Conservation (phyloP, 129 eudicot genomes). For the Mikania micrantha region DNA sequence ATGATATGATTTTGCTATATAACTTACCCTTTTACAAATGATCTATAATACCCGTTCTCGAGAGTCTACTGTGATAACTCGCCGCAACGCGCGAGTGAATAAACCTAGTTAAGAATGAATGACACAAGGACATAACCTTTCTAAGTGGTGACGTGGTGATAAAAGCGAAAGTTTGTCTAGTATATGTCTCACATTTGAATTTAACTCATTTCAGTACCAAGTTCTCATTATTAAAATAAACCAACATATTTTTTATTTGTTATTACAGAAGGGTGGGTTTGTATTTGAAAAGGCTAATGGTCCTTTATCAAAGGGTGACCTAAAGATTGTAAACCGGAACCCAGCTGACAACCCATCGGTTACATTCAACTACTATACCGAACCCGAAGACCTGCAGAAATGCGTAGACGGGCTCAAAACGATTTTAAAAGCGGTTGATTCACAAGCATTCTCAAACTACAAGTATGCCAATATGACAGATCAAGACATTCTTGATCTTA, state of each 20-base stretch:
- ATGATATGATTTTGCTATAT: too few relatives aligned
- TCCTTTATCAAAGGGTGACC: conserved; percentile 56
- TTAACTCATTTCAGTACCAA: too few relatives aligned
- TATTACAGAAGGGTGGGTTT: conserved; percentile 56
- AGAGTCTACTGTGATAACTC: too few relatives aligned
- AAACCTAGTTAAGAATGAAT: too few relatives aligned
- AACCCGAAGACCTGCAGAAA: conserved; percentile 50
- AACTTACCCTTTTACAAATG: too few relatives aligned
- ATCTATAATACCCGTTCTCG: too few relatives aligned
- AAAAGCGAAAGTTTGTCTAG: too few relatives aligned
- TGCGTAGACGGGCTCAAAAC: conserved; percentile 54
- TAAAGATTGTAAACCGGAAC: conserved; percentile 30
- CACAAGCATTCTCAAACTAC: conserved; percentile 38
- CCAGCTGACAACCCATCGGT: conserved; percentile 44
- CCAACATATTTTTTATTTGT: neutral
- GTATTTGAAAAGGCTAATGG: conserved; percentile 56
- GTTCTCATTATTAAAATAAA: too few relatives aligned
- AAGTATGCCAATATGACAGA: conserved; percentile 23
- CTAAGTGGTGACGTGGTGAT: too few relatives aligned
- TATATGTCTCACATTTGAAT: too few relatives aligned
- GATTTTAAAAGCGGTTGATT: conserved; percentile 35
- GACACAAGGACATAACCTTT: too few relatives aligned
- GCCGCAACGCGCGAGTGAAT: too few relatives aligned
- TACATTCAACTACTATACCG: conserved; percentile 69
- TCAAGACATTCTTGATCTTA: conserved; percentile 45